These are phyloP conservation scores for Penicillium flavigenum DNA, from an alignment of 495 filamentous ascomycete genomes.

Conservation along the genomic window DNA sequence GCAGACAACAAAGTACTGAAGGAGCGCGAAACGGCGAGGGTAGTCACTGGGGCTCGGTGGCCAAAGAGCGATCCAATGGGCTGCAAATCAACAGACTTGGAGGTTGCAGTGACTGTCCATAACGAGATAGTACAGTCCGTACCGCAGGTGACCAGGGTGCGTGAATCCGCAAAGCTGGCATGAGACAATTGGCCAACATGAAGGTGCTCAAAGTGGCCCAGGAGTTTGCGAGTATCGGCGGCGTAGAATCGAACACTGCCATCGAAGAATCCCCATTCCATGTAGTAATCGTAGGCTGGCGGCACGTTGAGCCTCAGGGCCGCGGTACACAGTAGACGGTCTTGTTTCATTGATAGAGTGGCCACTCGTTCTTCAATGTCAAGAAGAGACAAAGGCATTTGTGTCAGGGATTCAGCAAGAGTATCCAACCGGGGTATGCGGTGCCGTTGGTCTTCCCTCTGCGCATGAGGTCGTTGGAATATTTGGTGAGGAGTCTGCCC, in stretches of 20 bases:
- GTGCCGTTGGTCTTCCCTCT: conserved; percentile 62
- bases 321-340: conserved; percentile 81
- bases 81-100: conserved; percentile 74
- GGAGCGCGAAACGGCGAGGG: conserved; percentile 78
- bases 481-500: conserved; percentile 96
- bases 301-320: conserved; percentile 83
- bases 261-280: conserved; percentile 97
- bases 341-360: conserved; percentile 79
- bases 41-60: conserved; percentile 76
- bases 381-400: conserved; percentile 77
- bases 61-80: conserved; percentile 84
- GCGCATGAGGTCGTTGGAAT: conserved; percentile 75
- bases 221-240: conserved; percentile 68
- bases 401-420: conserved; percentile 70
- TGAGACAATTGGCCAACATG: conserved; percentile 84
- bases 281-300: conserved; percentile 80
- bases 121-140: conserved; percentile 87
- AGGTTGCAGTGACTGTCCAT: conserved; percentile 64
- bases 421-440: conserved; percentile 71
- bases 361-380: conserved; percentile 77
- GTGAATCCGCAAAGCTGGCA: conserved; percentile 81
- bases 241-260: conserved; percentile 87
- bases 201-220: conserved; percentile 88
- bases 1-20: conserved; percentile 85
- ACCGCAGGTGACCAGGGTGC: conserved; percentile 85